Percentiles rank a stretch among this genome's conserved stretches.
Conservation (phyloP, 2,329 filamentous ascomycete genomes). For the Aspergillus transmontanensis region DNA sequence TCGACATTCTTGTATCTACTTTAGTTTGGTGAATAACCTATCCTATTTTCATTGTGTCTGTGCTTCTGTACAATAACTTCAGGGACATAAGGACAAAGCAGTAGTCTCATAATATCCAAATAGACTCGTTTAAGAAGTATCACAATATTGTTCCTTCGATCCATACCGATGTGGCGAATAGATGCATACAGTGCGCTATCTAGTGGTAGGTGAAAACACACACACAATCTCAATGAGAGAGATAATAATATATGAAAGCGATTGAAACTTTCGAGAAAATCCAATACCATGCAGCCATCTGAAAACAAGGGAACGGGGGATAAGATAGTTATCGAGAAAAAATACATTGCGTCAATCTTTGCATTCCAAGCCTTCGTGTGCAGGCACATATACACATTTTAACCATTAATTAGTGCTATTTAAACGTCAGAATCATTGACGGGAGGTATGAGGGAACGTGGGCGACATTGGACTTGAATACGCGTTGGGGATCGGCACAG, state of each 20-base stretch:
- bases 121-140: background rate
- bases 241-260: background rate
- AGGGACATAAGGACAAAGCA: background rate
- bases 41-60: background rate
- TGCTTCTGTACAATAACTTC: background rate
- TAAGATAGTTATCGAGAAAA: background rate
- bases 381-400: background rate
- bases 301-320: background rate
- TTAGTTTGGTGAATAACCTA: background rate
- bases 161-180: background rate
- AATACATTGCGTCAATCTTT: background rate
- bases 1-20: background rate
- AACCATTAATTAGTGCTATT: background rate
- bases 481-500: constrained; percentile 85
- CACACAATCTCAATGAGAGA: background rate
- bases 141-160: background rate
- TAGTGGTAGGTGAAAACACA: background rate
- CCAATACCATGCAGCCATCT: background rate
- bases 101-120: background rate
- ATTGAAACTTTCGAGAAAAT: background rate
- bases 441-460: constrained; percentile 35
- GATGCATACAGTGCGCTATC: background rate
- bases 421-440: constrained; percentile 19
- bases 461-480: constrained; percentile 62
- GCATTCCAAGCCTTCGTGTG: background rate